phyloP scores from a whole-genome alignment of 208 protist genomes.

The Leishmania arabica region DNA sequence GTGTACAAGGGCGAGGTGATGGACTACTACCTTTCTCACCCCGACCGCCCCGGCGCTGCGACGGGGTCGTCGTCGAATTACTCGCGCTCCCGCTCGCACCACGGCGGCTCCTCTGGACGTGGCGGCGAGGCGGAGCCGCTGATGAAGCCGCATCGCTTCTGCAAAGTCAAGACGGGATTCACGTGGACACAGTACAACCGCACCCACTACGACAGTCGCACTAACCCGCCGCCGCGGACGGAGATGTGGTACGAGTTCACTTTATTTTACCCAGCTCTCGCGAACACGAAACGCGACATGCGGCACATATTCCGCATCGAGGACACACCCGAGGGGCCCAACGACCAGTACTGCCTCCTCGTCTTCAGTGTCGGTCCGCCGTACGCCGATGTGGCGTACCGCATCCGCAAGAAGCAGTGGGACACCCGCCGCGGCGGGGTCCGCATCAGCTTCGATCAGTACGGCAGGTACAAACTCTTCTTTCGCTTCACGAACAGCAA shows the following conservation, averaged over 20 bases:
- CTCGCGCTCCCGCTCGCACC: conserved; percentile 15
- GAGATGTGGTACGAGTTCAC: conserved; percentile 99
- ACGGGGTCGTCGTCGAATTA: neutral
- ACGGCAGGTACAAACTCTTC: conserved; percentile 78
- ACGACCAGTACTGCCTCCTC: conserved; percentile 91
- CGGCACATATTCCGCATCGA: conserved; percentile 93
- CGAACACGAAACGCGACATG: conserved; percentile 92
- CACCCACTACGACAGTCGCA: conserved; percentile 97
- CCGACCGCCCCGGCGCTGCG: conserved; percentile 2
- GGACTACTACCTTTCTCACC: conserved; percentile 76
- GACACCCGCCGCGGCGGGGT: conserved; percentile 95
- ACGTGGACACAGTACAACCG: conserved; percentile 99
- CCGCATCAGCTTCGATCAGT: conserved; percentile 95
- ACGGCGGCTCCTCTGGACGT: conserved; percentile 5
- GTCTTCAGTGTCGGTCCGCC: conserved; percentile 96
- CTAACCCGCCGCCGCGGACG: conserved; percentile 99
- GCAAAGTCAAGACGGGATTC: conserved; percentile 98
- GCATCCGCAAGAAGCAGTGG: conserved; percentile 97
- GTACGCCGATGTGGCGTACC: conserved; percentile 99
- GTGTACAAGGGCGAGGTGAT: conserved; percentile 85
- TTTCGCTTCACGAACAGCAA: conserved; percentile 91
- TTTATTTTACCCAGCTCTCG: conserved; percentile 98
- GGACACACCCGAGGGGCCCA: conserved; percentile 59
- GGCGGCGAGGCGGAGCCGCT: conserved; percentile 32
- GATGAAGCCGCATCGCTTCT: conserved; percentile 98